Conservation (phyloP, 2,329 filamentous ascomycete genomes). For the Aspergillus awamori region DNA sequence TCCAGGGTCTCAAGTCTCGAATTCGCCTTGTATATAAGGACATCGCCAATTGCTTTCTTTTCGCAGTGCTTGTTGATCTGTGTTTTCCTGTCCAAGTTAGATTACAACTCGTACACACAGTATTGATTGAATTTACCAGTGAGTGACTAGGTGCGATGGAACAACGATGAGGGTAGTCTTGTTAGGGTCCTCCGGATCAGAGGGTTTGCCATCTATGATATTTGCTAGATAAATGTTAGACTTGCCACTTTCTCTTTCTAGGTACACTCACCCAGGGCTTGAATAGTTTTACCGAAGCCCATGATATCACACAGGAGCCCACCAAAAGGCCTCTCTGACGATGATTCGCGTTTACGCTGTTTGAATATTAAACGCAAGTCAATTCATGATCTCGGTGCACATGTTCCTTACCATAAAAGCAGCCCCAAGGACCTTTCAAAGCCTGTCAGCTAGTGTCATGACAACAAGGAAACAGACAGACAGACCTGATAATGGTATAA, state of each 20-base stretch:
- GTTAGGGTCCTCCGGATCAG: constrained; percentile 18
- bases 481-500: constrained; percentile 42
- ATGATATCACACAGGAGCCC: constrained; percentile 46
- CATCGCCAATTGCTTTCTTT: constrained; percentile 17
- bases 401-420: constrained; percentile 36
- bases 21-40: constrained; percentile 31
- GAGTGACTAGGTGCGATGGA: constrained; percentile 35
- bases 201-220: constrained; percentile 38
- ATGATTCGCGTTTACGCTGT: constrained; percentile 36
- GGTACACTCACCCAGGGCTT: constrained; percentile 33
- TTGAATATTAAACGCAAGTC: constrained; percentile 15
- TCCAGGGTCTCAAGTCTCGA: constrained; percentile 24
- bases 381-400: neutral
- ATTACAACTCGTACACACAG: neutral
- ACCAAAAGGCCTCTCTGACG: constrained; percentile 30
- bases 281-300: constrained; percentile 47
- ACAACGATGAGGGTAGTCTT: constrained; percentile 44
- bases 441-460: neutral
- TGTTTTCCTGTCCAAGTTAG: constrained; percentile 24
- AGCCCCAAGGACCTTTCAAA: constrained; percentile 33
- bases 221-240: constrained; percentile 30
- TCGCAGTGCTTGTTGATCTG: constrained; percentile 41
- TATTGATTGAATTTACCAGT: constrained; percentile 33
- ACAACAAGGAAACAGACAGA: neutral
- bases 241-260: neutral